These are phyloP conservation scores for Wickerhamomyces hampshirensis DNA, from an alignment of 805 yeast genomes.

Conservation along the genomic window DNA sequence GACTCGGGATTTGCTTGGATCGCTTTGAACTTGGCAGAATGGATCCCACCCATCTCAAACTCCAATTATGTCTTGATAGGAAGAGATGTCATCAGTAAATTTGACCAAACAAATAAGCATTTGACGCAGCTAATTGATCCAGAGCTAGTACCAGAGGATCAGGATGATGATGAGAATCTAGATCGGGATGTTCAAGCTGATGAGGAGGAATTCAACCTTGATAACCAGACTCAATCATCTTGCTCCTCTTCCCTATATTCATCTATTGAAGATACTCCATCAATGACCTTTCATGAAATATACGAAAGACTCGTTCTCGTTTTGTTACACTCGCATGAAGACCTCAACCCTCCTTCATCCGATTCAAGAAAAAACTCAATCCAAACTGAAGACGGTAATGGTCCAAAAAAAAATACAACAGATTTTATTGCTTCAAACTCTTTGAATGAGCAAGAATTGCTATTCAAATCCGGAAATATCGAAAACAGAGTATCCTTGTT, in stretches of 20 bases:
- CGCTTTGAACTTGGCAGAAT: conserved; percentile 82
- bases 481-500: conserved; percentile 68
- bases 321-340: conserved; percentile 47
- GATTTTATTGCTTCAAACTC: conserved; percentile 15
- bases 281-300: conserved; percentile 56
- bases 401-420: conserved; percentile 12
- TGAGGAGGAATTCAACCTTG: conserved; percentile 18
- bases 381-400: conserved; percentile 7
- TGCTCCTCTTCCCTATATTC: conserved; percentile 6
- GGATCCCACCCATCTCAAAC: conserved; percentile 56
- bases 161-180: neutral
- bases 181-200: no score
- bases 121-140: conserved; percentile 15
- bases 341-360: neutral
- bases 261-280: conserved; percentile 14
- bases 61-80: conserved; percentile 24
- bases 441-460: conserved; percentile 27
- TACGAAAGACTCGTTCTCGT: conserved; percentile 76
- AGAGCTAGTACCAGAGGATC: conserved; percentile 1
- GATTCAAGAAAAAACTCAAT: neutral
- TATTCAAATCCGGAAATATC: conserved; percentile 51
- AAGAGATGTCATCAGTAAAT: conserved; percentile 18
- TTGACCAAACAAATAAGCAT: conserved; percentile 16
- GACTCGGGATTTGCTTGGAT: conserved; percentile 85
- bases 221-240: conserved; percentile 20